phyloP scores from a whole-genome alignment of 1,284 basidiomycete genomes.

The Singerocomus inundabilis region DNA sequence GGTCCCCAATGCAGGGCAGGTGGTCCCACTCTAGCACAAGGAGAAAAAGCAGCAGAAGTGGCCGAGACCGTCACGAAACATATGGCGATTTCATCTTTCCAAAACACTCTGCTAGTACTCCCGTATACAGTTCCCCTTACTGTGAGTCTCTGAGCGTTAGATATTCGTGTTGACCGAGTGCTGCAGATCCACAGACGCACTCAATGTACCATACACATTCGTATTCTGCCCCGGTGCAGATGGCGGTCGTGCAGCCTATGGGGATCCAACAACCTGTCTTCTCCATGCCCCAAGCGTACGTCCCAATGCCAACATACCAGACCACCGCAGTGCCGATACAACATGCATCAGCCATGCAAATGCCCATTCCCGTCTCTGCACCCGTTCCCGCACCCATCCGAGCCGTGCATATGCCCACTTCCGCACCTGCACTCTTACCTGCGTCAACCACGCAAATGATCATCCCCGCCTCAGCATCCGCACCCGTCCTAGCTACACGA shows the following conservation, averaged over 20 bases:
- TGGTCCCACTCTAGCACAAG: slow-evolving; percentile 24
- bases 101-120: slow-evolving; percentile 13
- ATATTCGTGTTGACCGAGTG: not conserved
- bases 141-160: slow-evolving; percentile 18
- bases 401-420: too few species aligned
- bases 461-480: too few species aligned
- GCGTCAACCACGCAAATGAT: too few species aligned
- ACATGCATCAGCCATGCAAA: slow-evolving; percentile 10
- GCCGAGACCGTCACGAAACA: slow-evolving; percentile 16
- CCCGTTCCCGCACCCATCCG: too few species aligned
- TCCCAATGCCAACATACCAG: slow-evolving; percentile 24
- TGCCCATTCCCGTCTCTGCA: too few species aligned
- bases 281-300: slow-evolving; percentile 28
- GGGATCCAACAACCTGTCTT: slow-evolving; percentile 28
- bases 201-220: slow-evolving; percentile 22
- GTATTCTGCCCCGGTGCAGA: slow-evolving; percentile 32
- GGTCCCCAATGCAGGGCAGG: slow-evolving; percentile 10
- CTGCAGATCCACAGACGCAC: slow-evolving; percentile 26
- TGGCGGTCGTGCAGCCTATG: slow-evolving; percentile 22
- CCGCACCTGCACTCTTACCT: too few species aligned
- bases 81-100: slow-evolving; percentile 16
- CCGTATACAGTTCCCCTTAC: slow-evolving; percentile 23
- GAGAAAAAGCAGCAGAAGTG: slow-evolving; percentile 19
- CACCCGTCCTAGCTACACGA: too few species aligned
- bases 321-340: slow-evolving; percentile 10